Conservation (phyloP, 495 filamentous ascomycete genomes). For the Bacidia rubella region DNA sequence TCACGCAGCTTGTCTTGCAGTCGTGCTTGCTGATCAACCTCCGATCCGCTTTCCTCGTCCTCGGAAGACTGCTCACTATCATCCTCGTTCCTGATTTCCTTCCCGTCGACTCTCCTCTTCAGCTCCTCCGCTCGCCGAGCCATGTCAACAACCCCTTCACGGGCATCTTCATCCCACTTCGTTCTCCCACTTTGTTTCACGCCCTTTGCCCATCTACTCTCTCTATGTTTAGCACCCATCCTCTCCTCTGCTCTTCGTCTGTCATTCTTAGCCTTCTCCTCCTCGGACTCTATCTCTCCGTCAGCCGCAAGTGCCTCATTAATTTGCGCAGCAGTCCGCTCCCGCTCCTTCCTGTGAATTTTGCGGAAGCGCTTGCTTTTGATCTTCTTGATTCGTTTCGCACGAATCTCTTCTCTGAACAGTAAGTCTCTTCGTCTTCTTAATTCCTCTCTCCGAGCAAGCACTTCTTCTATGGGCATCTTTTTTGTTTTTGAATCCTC, state of each 20-base stretch:
- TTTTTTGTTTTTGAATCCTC: conserved; percentile 57
- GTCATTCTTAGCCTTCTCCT: conserved; percentile 68
- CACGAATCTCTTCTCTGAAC: conserved; percentile 77
- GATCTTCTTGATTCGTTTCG: conserved; percentile 94
- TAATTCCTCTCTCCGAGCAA: conserved; percentile 58
- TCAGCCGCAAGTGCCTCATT: conserved; percentile 51
- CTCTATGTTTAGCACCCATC: conserved; percentile 76
- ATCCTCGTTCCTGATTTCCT: conserved; percentile 38
- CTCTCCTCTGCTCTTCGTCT: conserved; percentile 70
- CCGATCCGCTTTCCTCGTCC: conserved; percentile 45
- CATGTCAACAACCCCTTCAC: conserved; percentile 64
- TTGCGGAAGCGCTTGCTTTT: conserved; percentile 89
- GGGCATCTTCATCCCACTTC: conserved; percentile 73
- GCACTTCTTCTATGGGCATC: conserved; percentile 55
- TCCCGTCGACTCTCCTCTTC: conserved; percentile 70
- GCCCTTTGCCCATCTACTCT: conserved; percentile 91
- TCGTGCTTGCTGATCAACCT: conserved; percentile 40
- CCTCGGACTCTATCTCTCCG: conserved; percentile 56
- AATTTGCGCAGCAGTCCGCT: conserved; percentile 58
- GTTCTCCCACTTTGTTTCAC: conserved; percentile 65
- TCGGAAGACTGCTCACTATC: conserved; percentile 39
- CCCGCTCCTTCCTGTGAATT: conserved; percentile 76
- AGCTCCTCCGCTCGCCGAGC: conserved; percentile 78
- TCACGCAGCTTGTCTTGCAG: conserved; percentile 49
- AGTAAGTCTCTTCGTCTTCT: conserved; percentile 70